Evolutionary conservation across 225 moss, liverwort and hornwort genomes (phyloP), one percentile per base, ranked within the genome.

Genomic region (Straminergon stramineum): DNA sequence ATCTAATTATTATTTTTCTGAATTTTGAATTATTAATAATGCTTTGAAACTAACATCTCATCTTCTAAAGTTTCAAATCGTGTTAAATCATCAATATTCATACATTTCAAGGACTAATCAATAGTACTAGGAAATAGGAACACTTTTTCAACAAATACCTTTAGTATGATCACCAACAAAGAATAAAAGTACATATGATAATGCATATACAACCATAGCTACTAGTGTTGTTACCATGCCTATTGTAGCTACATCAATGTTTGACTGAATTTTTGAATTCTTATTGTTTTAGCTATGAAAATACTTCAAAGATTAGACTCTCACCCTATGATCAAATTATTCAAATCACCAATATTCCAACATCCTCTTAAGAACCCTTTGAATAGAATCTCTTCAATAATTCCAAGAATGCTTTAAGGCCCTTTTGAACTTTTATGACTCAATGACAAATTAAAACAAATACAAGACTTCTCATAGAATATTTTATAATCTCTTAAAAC

Each of bases 371-470:
- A 9, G 1, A 43, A 20, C 1, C 61, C 24, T 34, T 13, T 55
- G 5, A 58, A 48, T 48, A 48, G 1, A 31, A 22, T 48, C 2
- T 73, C 60, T 70, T 73, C 21, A 43, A 60, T 5, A 17, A 43
- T 45, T 23, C 1, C 0, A 39, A 0, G 0, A 17, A 79, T 0
- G 1, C 16, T 79, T 57, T 15, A 57, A 37, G 4, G 27, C 9
- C 10, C 4, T n/a, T 17, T 2, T 27, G 11, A 27, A 3, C 27
- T 39, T 79, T 63, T 52, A 19, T 51, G 1, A 1, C 9, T 35
- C 10, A 79, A 10, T 26, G 9, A 16, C 1, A 79, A 24, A 56
- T 37, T 3, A 56, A 56, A 37, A 37, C 1, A 37, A 79, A 37
- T 37, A 7, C 1, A 56, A 37, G 2, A 79, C 10, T 37, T 78